These are phyloP conservation scores for Lunasporangiospora selenospora DNA, from an alignment of 192 early-diverging fungal genomes.

Conservation along the genomic window DNA sequence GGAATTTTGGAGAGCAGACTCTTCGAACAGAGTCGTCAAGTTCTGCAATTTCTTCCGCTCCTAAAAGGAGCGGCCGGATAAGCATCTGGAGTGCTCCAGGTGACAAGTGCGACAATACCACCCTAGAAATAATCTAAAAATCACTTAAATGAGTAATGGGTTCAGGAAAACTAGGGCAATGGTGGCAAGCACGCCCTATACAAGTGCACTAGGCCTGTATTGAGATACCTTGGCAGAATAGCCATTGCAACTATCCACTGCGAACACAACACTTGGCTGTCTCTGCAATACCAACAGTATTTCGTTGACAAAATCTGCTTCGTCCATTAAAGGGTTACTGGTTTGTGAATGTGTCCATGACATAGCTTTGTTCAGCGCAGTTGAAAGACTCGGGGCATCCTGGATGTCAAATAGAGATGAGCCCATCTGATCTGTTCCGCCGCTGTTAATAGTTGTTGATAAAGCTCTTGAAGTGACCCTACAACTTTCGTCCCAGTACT, in stretches of 20 bases:
- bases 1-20: constrained; percentile 20
- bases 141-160: not conserved
- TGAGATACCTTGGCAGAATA: not conserved
- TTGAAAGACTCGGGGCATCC: not conserved
- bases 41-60: not conserved
- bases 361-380: not conserved
- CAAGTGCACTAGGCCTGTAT: too few relatives aligned
- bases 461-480: not conserved
- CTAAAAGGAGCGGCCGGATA: constrained; percentile 15
- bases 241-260: not conserved
- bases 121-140: constrained; percentile 4
- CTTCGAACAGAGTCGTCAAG: constrained; percentile 7
- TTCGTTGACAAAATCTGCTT: constrained; percentile 31
- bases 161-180: not conserved
- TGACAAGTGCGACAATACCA: constrained; percentile 22
- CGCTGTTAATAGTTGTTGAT: not conserved
- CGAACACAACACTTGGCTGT: constrained; percentile 19
- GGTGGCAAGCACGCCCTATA: not conserved
- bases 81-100: constrained; percentile 8
- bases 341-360: not conserved
- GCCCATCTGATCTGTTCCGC: not conserved
- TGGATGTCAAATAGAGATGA: constrained; percentile 22
- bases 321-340: constrained; percentile 22
- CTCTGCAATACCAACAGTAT: constrained; percentile 28
- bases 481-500: constrained; percentile 31